Base-by-base conservation (phyloP, 78 protist genomes). In the Chrysochromulina tobinii region DNA sequence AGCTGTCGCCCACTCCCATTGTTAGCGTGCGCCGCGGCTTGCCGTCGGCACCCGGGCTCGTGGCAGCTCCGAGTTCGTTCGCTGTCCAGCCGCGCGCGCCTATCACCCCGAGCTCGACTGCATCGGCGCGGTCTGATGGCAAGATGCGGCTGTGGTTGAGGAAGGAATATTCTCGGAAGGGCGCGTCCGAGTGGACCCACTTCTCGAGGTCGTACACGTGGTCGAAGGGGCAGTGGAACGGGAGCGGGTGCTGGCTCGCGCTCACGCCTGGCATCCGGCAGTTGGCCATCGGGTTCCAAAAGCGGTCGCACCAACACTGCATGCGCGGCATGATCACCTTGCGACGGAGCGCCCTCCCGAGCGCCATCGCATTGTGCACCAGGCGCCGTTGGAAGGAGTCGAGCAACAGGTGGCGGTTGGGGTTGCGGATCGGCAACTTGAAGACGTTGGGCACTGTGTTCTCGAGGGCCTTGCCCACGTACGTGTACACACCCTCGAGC, bases 201-300 rank as follows among this genome's bases (percentile, higher is more conserved):
- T 79, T 79, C 27, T 79, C 87, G 64, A n/a, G 2, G 61, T 51
- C 61, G 61, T 23, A 79, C 53, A 79, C 50, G 38, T 79, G 87
- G 87, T 79, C 87, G 8, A 79, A 51, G 4, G 87, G 87, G 87
- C 87, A 79, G 38, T 54, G 61, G 87, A 79, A 79, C 15, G 87
- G 87, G 6, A 79, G 27, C 23, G 64, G 61, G 2, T 54, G 87
- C 6, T 7, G 53, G n/a, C 50, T 57, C 14, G 54, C 27, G 12
- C n/a, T 3, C 27, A 75, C 83, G 27, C 58, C 61, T 11, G 87
- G 87, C 64, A 51, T 54, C 48, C 87, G 87, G 57, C 87, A 4
- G 23, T 5, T 6, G 38, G 1, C 50, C 15, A 79, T 59, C 58
- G 3, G 4, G 64, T 54, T 54, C 87, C 87, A 79, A 64, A 9